Conservation (phyloP, 768 basidiomycete species). For the Russula olivacea region DNA sequence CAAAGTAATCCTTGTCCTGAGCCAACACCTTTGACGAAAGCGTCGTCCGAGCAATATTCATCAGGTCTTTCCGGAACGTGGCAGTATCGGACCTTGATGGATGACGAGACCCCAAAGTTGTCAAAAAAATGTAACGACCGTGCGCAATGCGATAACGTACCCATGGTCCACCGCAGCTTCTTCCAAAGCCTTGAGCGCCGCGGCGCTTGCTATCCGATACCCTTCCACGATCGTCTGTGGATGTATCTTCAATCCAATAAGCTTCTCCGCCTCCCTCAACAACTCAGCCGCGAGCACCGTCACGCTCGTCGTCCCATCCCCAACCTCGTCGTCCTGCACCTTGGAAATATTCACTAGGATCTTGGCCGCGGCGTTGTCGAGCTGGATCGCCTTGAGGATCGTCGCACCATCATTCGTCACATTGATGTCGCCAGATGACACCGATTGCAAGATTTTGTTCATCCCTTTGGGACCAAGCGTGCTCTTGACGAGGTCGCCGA, state of each 20-base stretch:
- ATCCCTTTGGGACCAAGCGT: slow-evolving; percentile 98
- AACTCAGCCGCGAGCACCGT: slow-evolving; percentile 90
- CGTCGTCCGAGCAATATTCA: slow-evolving; percentile 96
- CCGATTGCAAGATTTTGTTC: slow-evolving; percentile 98
- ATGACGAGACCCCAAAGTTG: not conserved
- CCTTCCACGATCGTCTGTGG: slow-evolving; percentile 98
- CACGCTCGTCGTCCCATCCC: slow-evolving; percentile 90
- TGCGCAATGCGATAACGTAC: slow-evolving; percentile 40
- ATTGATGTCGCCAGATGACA: slow-evolving; percentile 82
- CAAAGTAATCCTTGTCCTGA: slow-evolving; percentile 97
- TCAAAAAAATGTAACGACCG: not conserved
- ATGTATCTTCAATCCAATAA: slow-evolving; percentile 89
- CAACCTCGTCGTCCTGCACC: slow-evolving; percentile 99
- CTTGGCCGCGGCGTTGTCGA: slow-evolving; percentile 98
- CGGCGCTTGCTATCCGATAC: slow-evolving; percentile 83
- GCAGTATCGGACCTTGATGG: slow-evolving; percentile 54
- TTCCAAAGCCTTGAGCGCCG: slow-evolving; percentile 82
- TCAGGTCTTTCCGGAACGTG: slow-evolving; percentile 80
- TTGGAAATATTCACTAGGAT: slow-evolving; percentile 99
- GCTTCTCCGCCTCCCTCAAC: slow-evolving; percentile 89
- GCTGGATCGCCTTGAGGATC: slow-evolving; percentile 93
- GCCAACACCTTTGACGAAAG: slow-evolving; percentile 93
- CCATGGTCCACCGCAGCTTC: slow-evolving; percentile 75
- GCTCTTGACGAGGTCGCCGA: slow-evolving; percentile 97
- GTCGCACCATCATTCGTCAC: slow-evolving; percentile 99